Evolutionary conservation across 306 rosid species (phyloP), one percentile per base, ranked within the genome.

Genomic region (Vigna reflexopilosa): DNA sequence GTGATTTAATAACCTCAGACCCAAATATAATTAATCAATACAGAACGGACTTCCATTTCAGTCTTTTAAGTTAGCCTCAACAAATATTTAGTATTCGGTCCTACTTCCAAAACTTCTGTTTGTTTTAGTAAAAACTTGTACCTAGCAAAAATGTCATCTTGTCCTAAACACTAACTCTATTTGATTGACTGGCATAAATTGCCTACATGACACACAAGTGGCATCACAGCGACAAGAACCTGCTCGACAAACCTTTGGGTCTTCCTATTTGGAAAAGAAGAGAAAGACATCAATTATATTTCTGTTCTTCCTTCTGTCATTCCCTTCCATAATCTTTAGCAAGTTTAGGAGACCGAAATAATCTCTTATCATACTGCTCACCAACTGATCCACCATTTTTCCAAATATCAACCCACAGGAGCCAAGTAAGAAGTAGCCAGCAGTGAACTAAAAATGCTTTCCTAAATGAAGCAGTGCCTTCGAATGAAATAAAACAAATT

Each of bases 131-230:
- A 44, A 15, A 6, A 8, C 59, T 45, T 26, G 10, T 78, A 57
- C 17, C 50, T 28, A 28, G 19, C 51, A 56, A 56, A 44, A 16
- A 61, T 17, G 22, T 38, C 62, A 52, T 52, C 34, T 70, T 49
- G 28, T 15, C 64, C 72, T 4, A 38, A 63, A 63, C 17, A 47
- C 42, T 22, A 14, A 54, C 42, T 68, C 16, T 32, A 45, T 48
- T 75, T 47, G 42, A 59, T 16, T 14, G 32, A 62, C 68, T 26
- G 28, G 4, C 70, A 80, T 67, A 67, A 67, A 81, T 57, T 30
- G 76, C 42, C 67, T 69, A 62, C 4, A 52, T 51, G n/a, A 16
- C 30, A 22, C 63, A 32, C 36, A 9, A 58, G 75, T 8, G 19
- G 28, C 34, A 52, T 61, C 22, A 19, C 40, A 26, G 24, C 26